Evolutionary conservation across 1,284 basidiomycete genomes (phyloP).

Genomic region (Cutaneotrichosporon daszewskae): DNA sequence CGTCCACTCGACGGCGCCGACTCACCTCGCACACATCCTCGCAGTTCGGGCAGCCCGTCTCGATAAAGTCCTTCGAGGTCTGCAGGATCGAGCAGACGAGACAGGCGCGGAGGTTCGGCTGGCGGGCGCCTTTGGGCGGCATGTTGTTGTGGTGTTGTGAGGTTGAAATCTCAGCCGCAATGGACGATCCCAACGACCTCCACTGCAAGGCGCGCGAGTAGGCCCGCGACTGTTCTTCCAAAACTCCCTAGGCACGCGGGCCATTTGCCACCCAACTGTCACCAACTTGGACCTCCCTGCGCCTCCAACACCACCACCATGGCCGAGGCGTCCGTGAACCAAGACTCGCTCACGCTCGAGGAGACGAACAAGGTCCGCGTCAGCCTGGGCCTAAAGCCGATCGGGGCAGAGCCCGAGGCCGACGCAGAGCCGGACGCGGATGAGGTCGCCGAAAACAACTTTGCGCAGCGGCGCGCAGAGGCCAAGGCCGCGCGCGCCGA

Average conservation of each 20-base stretch:
- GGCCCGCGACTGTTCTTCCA: too few relatives aligned
- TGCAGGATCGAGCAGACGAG: conserved; percentile 88
- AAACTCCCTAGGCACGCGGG: not conserved
- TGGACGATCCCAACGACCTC: too few relatives aligned
- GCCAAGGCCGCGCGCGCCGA: conserved; percentile 68
- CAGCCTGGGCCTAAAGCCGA: conserved; percentile 86
- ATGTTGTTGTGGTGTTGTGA: conserved; percentile 9
- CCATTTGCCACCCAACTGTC: conserved; percentile 22
- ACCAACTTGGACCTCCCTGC: not conserved
- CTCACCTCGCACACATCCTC: conserved; percentile 86
- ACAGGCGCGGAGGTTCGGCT: conserved; percentile 69
- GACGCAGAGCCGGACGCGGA: conserved; percentile 54
- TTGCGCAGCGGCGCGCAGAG: conserved; percentile 61
- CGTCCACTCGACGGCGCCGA: conserved; percentile 3
- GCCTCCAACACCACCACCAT: conserved; percentile 3
- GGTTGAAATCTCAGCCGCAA: not conserved
- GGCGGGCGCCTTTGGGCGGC: conserved; percentile 28
- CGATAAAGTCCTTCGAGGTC: conserved; percentile 74
- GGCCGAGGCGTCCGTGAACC: conserved; percentile 48
- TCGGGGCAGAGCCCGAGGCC: conserved; percentile 53
- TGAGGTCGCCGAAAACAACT: conserved; percentile 69
- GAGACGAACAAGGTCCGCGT: conserved; percentile 98
- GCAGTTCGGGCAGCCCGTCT: conserved; percentile 90
- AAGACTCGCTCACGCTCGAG: conserved; percentile 71
- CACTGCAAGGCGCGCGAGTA: not conserved